Conservation (phyloP, 2,329 filamentous ascomycete species). For the Microdochium trichocladiopsis region DNA sequence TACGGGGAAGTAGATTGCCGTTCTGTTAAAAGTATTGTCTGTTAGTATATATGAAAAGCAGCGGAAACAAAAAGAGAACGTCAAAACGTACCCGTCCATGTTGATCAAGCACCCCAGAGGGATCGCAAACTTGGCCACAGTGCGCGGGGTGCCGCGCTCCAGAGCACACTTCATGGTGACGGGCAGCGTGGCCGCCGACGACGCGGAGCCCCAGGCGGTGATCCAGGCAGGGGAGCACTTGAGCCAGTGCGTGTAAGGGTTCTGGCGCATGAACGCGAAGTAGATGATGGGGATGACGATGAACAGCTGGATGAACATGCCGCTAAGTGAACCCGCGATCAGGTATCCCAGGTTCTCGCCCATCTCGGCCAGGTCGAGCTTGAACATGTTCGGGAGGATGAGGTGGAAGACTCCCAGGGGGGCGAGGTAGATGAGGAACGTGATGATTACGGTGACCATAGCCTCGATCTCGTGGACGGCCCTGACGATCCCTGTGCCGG, state of each 20-base stretch:
- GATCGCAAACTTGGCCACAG: conserved; percentile 35
- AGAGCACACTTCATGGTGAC: conserved; percentile 36
- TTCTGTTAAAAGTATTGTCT: no score
- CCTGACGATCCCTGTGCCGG: conserved; percentile 29
- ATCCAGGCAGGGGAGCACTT: conserved; percentile 43
- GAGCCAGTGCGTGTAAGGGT: conserved; percentile 40
- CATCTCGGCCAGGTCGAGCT: conserved; percentile 37
- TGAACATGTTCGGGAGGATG: conserved; percentile 43
- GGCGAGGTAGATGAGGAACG: not conserved
- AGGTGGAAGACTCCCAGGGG: conserved; percentile 34
- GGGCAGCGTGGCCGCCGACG: conserved; percentile 43
- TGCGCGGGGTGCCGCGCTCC: conserved; percentile 31
- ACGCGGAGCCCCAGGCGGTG: conserved; percentile 46
- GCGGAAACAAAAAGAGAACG: conserved; percentile 1
- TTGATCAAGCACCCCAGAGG: conserved; percentile 42
- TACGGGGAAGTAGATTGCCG: conserved; percentile 47
- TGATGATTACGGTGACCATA: conserved; percentile 36
- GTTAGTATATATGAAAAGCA: no score
- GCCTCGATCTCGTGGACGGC: conserved; percentile 38
- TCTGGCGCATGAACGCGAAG: conserved; percentile 30
- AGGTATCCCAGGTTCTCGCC: conserved; percentile 41
- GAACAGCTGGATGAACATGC: conserved; percentile 39
- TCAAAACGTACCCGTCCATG: conserved; percentile 33
- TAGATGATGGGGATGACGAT: conserved; percentile 36
- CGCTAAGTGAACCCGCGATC: conserved; percentile 36